A percentile compares a stretch with the other conserved stretches of the same genome.
These are phyloP conservation scores for Kwoniella heveanensis DNA, from an alignment of 768 basidiomycete genomes.

Conservation along the genomic window DNA sequence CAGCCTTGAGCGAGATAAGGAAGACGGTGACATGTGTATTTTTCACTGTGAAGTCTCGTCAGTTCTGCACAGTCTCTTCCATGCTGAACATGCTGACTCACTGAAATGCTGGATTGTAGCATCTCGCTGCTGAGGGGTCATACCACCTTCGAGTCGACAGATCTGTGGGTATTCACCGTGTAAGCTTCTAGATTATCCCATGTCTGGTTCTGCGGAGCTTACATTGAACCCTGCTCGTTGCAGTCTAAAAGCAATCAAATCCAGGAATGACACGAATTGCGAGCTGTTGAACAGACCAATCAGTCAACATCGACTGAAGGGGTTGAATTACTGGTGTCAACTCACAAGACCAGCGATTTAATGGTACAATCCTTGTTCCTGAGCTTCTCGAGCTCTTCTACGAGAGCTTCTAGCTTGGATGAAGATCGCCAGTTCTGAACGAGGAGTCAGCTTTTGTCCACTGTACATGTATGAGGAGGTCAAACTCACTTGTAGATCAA, in stretches of 20 bases:
- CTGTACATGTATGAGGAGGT: too few species aligned
- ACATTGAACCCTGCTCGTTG: slow-evolving; percentile 90
- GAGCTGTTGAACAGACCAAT: slow-evolving; percentile 29
- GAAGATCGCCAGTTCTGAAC: slow-evolving; percentile 83
- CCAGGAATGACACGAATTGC: slow-evolving; percentile 59
- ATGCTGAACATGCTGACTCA: slow-evolving; percentile 56
- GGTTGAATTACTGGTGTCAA: neutral
- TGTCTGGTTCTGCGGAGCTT: slow-evolving; percentile 41
- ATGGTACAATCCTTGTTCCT: slow-evolving; percentile 82
- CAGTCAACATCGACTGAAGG: neutral
- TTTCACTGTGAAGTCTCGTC: slow-evolving; percentile 65
- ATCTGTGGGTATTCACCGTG: slow-evolving; percentile 61
- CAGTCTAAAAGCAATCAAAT: slow-evolving; percentile 87
- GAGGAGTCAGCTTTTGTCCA: neutral
- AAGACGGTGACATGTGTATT: slow-evolving; percentile 96
- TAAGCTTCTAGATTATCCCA: neutral
- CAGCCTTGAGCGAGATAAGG: slow-evolving; percentile 88
- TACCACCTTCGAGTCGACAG: slow-evolving; percentile 91
- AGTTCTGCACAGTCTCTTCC: neutral
- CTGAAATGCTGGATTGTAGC: slow-evolving; percentile 94
- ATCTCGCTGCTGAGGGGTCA: slow-evolving; percentile 94
- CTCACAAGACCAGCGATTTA: slow-evolving; percentile 86
- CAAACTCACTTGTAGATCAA: slow-evolving; percentile 67
- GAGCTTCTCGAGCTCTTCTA: slow-evolving; percentile 88
- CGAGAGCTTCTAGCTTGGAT: slow-evolving; percentile 93